Percentiles rank a stretch among this genome's conserved stretches.
Evolutionary conservation across 1,284 basidiomycete species (phyloP).

Genomic region (Ceratorhiza oryzae-sativae): DNA sequence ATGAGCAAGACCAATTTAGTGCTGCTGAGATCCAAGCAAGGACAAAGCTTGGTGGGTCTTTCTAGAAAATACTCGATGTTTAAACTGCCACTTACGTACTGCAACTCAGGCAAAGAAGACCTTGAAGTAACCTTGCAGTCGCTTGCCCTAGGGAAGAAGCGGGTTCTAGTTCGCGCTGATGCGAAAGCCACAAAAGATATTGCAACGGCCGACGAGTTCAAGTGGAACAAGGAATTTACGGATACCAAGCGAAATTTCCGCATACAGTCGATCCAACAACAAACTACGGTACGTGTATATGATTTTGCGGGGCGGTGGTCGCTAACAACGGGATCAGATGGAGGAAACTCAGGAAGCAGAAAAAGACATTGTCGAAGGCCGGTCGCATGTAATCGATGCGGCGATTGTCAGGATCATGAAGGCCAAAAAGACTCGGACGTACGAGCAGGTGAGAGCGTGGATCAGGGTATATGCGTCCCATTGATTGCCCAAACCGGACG

Average conservation of each 20-base stretch:
- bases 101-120: constrained; percentile 68
- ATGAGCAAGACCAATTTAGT: constrained; percentile 57
- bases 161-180: constrained; percentile 77
- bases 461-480: constrained; percentile 52
- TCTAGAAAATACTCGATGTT: not conserved
- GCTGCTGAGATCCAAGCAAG: constrained; percentile 65
- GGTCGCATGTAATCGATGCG: constrained; percentile 86
- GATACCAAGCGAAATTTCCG: constrained; percentile 83
- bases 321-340: constrained; percentile 56
- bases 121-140: constrained; percentile 88
- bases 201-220: constrained; percentile 76
- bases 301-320: not conserved
- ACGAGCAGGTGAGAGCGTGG: constrained; percentile 50
- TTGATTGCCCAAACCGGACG: constrained; percentile 64
- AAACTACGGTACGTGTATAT: constrained; percentile 73
- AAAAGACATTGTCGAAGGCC: constrained; percentile 83
- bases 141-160: constrained; percentile 88
- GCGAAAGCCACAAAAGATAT: constrained; percentile 83
- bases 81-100: not conserved
- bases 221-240: constrained; percentile 83
- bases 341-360: constrained; percentile 90
- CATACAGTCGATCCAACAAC: constrained; percentile 96
- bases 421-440: constrained; percentile 72
- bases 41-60: constrained; percentile 51
- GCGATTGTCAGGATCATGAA: constrained; percentile 97